Conservation (phyloP, 495 filamentous ascomycete species). For the Lasiosphaeria ovina region DNA sequence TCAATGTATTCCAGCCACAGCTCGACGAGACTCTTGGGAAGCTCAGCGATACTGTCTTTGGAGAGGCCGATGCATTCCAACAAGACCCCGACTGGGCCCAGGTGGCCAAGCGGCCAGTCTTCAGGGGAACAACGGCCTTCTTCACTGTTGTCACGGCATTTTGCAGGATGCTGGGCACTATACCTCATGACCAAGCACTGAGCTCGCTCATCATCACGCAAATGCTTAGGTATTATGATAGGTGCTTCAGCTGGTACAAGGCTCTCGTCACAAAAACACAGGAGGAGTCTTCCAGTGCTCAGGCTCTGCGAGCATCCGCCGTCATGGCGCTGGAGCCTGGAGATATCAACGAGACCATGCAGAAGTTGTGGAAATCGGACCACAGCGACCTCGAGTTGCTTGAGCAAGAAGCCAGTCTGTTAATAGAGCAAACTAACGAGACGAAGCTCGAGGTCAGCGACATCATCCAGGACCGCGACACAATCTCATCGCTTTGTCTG, state of each 20-base stretch:
- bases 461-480: slow-evolving; percentile 86
- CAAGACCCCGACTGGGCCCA: slow-evolving; percentile 78
- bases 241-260: slow-evolving; percentile 89
- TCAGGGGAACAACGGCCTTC: slow-evolving; percentile 89
- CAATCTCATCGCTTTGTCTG: slow-evolving; percentile 76
- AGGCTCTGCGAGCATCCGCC: slow-evolving; percentile 68
- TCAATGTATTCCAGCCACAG: slow-evolving; percentile 97
- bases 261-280: slow-evolving; percentile 59
- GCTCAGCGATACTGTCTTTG: slow-evolving; percentile 75
- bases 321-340: slow-evolving; percentile 62
- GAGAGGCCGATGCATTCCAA: slow-evolving; percentile 82
- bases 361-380: slow-evolving; percentile 59
- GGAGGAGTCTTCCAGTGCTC: slow-evolving; percentile 35
- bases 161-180: slow-evolving; percentile 89
- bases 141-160: slow-evolving; percentile 84
- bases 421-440: slow-evolving; percentile 63
- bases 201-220: slow-evolving; percentile 85
- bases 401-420: slow-evolving; percentile 64
- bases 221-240: slow-evolving; percentile 85
- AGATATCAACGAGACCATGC: slow-evolving; percentile 63
- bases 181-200: slow-evolving; percentile 96
- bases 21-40: slow-evolving; percentile 93
- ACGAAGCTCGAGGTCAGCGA: slow-evolving; percentile 67
- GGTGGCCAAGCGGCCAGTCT: slow-evolving; percentile 77
- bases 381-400: slow-evolving; percentile 42